phyloP scores from a whole-genome alignment of 305 asterid species.

The Rubia tinctorum region DNA sequence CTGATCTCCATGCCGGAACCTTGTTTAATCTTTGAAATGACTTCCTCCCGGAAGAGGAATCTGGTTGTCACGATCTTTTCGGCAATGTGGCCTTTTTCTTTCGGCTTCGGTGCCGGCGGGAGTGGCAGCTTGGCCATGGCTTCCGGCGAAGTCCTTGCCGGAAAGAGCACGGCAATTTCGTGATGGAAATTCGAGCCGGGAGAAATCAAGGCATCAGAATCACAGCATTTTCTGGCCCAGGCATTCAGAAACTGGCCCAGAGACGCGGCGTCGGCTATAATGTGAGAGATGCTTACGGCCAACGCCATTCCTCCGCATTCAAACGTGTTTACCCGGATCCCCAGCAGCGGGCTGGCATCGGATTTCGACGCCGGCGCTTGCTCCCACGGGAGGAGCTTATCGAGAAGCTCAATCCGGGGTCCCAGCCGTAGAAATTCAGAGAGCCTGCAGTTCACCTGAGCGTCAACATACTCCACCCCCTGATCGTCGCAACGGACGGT shows the following conservation, averaged over 20 bases:
- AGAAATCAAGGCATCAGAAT: background rate
- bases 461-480: slow-evolving; percentile 20
- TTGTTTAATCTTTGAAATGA: background rate
- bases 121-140: background rate
- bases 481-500: slow-evolving; percentile 16
- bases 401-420: slow-evolving; percentile 9
- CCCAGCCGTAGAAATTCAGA: slow-evolving; percentile 3
- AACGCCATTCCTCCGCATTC: slow-evolving; percentile 18
- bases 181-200: background rate
- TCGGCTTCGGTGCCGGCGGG: background rate
- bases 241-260: slow-evolving; percentile 6
- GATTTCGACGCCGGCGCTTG: slow-evolving; percentile 6
- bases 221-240: slow-evolving; percentile 15
- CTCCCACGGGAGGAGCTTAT: slow-evolving; percentile 17
- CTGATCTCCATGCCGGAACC: slow-evolving; percentile 1
- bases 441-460: slow-evolving; percentile 15
- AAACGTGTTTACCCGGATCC: slow-evolving; percentile 19
- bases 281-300: slow-evolving; percentile 15
- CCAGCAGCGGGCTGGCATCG: slow-evolving; percentile 9
- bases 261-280: slow-evolving; percentile 18
- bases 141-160: slow-evolving; percentile 3
- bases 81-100: background rate
- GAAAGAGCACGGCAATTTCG: slow-evolving; percentile 17
- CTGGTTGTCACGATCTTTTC: slow-evolving; percentile 17
- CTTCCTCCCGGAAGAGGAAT: background rate